Conservation (phyloP, 441 rosid genomes). For the Pelargonium cotyledonis region DNA sequence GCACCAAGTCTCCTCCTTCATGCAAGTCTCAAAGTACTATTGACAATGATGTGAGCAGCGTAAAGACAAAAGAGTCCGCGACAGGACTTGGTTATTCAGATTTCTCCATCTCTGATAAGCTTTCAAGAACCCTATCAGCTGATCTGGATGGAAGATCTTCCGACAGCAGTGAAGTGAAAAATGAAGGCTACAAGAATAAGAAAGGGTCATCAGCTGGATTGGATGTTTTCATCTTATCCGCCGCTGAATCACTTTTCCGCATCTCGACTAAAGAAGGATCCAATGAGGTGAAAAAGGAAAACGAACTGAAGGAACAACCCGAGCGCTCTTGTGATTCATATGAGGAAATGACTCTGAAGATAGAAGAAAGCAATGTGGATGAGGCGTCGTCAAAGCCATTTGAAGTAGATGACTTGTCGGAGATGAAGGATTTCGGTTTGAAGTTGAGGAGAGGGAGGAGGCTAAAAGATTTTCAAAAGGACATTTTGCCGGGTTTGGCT, state of each 20-base stretch:
- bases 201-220: constrained; percentile 23
- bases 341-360: constrained; percentile 46
- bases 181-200: constrained; percentile 12
- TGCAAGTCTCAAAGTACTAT: constrained; percentile 45
- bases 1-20: constrained; percentile 38
- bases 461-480: constrained; percentile 75
- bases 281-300: constrained; percentile 22
- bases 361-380: constrained; percentile 42
- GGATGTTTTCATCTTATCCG: constrained; percentile 37
- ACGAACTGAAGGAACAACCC: constrained; percentile 20
- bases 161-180: constrained; percentile 14
- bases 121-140: constrained; percentile 18
- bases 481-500: constrained; percentile 58
- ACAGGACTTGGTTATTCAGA: constrained; percentile 17
- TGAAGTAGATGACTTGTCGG: constrained; percentile 27
- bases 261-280: constrained; percentile 23
- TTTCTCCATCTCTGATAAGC: constrained; percentile 16
- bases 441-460: constrained; percentile 74
- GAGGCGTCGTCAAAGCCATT: constrained; percentile 52
- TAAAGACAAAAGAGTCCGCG: constrained; percentile 22
- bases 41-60: constrained; percentile 35
- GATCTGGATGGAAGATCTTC: constrained; percentile 25
- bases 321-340: constrained; percentile 50
- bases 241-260: constrained; percentile 57
- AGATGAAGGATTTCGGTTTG: constrained; percentile 40